phyloP scores from a whole-genome alignment of 768 basidiomycete genomes.

The Leccinum olivaceopallidum region DNA sequence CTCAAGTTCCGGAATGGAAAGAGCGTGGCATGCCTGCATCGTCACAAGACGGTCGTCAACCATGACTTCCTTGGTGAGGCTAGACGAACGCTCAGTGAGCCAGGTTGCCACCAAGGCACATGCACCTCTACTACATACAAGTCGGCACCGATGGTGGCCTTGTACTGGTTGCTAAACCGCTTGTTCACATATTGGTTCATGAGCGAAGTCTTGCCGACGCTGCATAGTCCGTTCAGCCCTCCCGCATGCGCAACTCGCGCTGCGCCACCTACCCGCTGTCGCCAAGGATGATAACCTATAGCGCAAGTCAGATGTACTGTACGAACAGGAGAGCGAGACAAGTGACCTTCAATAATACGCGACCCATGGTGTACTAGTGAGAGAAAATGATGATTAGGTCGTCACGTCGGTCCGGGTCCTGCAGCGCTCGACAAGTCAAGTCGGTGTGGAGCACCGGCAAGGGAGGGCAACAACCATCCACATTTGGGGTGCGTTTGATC shows the following conservation, averaged over 20 bases:
- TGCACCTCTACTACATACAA: conserved; percentile 68
- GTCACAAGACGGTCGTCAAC: conserved; percentile 98
- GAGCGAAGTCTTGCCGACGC: conserved; percentile 98
- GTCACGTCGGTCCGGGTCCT: conserved; percentile 13
- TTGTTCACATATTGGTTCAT: conserved; percentile 99
- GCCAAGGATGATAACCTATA: conserved; percentile 96
- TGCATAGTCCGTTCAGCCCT: conserved; percentile 30
- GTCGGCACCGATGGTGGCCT: conserved; percentile 97
- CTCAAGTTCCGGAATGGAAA: not conserved
- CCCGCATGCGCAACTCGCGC: conserved; percentile 2
- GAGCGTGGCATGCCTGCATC: conserved; percentile 76
- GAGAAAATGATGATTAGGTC: not conserved
- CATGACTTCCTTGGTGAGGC: conserved; percentile 97
- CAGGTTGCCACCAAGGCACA: conserved; percentile 7
- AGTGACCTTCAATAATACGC: conserved; percentile 80
- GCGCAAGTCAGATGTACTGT: conserved; percentile 11
- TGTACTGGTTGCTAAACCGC: conserved; percentile 99
- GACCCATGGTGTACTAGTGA: conserved; percentile 57
- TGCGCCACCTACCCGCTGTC: conserved; percentile 79
- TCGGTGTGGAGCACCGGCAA: conserved; percentile 26
- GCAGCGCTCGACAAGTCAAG: conserved; percentile 7
- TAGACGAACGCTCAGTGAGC: conserved; percentile 32
- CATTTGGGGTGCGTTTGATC: conserved; percentile 23
- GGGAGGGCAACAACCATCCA: conserved; percentile 10
- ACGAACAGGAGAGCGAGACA: not conserved